Evolutionary conservation across 441 rosid species (phyloP), one percentile per base, ranked within the genome.

Genomic region (Pelargonium citronellum): DNA sequence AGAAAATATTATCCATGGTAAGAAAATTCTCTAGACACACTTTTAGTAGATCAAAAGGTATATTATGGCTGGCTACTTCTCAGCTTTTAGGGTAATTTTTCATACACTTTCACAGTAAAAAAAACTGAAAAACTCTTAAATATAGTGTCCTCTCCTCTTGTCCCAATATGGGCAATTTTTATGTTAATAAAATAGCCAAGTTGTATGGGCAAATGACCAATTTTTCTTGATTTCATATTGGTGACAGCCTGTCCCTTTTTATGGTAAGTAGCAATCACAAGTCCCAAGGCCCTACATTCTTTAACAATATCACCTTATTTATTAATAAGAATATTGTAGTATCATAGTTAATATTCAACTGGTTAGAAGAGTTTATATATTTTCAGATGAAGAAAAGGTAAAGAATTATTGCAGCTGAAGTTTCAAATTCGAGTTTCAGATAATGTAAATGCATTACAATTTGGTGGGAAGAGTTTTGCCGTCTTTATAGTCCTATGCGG

Each of bases 211-310:
- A 65, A 66, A 49, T 11, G 44, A 63, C 67, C 44, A 49, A 4
- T 43, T 43, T 69, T 61, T 43, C 13, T 7, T 60, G 30, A 53
- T 69, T 66, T 65, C 66, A 70, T 41, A 61, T 39, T 63, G 11
- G 41, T 67, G 77, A 76, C 82, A 71, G 80, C 68, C 79, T 74
- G 78, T 70, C 75, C 17, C 27, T 0, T 10, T 7, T 10, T 16
- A n/a, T 65, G 69, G 65, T 66, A 70, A 51, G 57, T 64, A 24
- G 27, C 46, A 16, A 64, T 47, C 74, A 27, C 73, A 19, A 70
- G 37, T 70, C 44, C 79, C 83, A 69, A 72, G 75, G 57, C 8
- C 64, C 19, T 39, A 24, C 69, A 30, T 46, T 47, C 41, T 55
- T 62, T n/a, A 34, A 34, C 39, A 34, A 34, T 34, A 34, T 34